Percentiles rank a stretch among this genome's conserved stretches.
These are phyloP conservation scores for Eucommia ulmoides DNA, from an alignment of 257 asterid genomes.

Conservation along the genomic window DNA sequence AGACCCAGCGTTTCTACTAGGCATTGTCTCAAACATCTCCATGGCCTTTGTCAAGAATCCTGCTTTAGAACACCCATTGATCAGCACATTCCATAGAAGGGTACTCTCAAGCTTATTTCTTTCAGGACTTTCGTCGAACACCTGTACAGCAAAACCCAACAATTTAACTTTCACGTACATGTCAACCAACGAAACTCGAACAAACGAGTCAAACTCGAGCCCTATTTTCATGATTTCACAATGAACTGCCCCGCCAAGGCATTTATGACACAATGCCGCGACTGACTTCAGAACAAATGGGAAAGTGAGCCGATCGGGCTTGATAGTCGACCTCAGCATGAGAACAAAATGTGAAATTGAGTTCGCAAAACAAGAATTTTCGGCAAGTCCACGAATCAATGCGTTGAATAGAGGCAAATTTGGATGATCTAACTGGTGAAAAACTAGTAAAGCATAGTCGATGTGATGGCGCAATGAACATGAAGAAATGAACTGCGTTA, in stretches of 20 bases:
- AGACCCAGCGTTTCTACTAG: slow-evolving; percentile 27
- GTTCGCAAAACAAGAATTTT: slow-evolving; percentile 13
- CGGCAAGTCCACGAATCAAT: slow-evolving; percentile 21
- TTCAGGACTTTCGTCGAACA: slow-evolving; percentile 35
- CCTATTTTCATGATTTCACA: slow-evolving; percentile 21
- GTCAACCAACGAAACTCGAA: slow-evolving; percentile 34
- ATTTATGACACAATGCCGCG: slow-evolving; percentile 11
- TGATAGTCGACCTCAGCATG: slow-evolving; percentile 17
- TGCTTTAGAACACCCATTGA: slow-evolving; percentile 30
- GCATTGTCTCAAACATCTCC: slow-evolving; percentile 30
- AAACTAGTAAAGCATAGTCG: slow-evolving; percentile 14
- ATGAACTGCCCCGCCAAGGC: slow-evolving; percentile 17
- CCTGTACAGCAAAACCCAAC: slow-evolving; percentile 15
- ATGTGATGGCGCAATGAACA: slow-evolving; percentile 9
- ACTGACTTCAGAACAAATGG: slow-evolving; percentile 31
- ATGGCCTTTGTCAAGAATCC: slow-evolving; percentile 25
- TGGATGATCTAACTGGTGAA: slow-evolving; percentile 9
- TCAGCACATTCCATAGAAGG: slow-evolving; percentile 30
- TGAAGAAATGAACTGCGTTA: slow-evolving; percentile 27
- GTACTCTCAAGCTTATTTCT: slow-evolving; percentile 25
- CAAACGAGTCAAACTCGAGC: slow-evolving; percentile 29
- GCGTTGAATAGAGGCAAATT: slow-evolving; percentile 25
- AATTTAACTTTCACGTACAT: slow-evolving; percentile 24
- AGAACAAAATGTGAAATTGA: slow-evolving; percentile 13
- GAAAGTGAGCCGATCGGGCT: slow-evolving; percentile 22